A percentile compares a stretch with the other conserved stretches of the same genome.
Conservation (phyloP, 768 basidiomycete species). For the Clavulina sp. region DNA sequence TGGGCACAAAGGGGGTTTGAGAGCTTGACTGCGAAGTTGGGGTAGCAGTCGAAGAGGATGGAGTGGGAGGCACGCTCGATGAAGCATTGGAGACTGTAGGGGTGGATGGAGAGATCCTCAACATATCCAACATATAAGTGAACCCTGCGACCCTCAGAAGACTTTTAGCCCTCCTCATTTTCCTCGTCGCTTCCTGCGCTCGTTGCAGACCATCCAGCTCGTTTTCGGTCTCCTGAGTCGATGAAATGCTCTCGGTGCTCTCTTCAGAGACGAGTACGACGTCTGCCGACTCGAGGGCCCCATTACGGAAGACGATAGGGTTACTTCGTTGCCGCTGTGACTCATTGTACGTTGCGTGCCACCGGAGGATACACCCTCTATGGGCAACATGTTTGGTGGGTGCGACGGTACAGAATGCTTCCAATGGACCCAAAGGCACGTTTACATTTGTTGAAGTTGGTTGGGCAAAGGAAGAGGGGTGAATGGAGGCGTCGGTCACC, state of each 20-base stretch:
- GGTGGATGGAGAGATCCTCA: background rate
- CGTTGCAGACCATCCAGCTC: too few relatives aligned
- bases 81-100: background rate
- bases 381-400: slow-evolving; percentile 15
- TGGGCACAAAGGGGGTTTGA: background rate
- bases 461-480: background rate
- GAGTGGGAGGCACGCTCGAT: background rate
- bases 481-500: background rate
- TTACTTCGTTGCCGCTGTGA: slow-evolving; percentile 2
- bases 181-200: too few relatives aligned
- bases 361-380: slow-evolving; percentile 14
- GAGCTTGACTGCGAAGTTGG: background rate
- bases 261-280: background rate
- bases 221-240: background rate
- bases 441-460: background rate
- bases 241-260: background rate
- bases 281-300: background rate
- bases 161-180: background rate
- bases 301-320: background rate
- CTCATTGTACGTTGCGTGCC: slow-evolving; percentile 13
- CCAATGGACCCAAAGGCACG: slow-evolving; percentile 12
- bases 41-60: background rate
- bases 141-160: background rate
- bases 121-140: background rate
- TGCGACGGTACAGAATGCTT: slow-evolving; percentile 14